Base-by-base conservation (phyloP, 352 stramenopile genomes). In the Phytophthora sp. region DNA sequence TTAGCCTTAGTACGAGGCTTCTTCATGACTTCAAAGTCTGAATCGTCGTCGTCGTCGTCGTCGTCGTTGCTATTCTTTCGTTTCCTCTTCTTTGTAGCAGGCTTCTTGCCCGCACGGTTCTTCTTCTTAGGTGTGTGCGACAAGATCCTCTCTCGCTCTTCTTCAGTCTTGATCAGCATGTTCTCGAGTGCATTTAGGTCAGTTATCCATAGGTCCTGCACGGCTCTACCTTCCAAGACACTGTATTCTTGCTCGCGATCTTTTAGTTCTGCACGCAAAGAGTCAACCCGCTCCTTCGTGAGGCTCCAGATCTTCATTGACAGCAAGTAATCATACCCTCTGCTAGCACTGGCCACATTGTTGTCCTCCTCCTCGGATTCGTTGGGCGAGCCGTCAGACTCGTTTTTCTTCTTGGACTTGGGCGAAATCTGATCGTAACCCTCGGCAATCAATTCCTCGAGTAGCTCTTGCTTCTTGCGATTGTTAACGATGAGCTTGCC, bases 301-400 rank as follows among this genome's bases (percentile, higher is more conserved):
- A 99, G 69, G 32, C 87, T 98, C 56, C 88, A 94, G 34, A 99
- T 79, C 45, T 96, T 95, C 92, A 99, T 98, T 41, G 89, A 98
- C 27, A 99, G 65, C 26, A 99, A 66, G 60, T 99, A 99, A 54
- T 99, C 91, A 61, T 97, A 99, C 41, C 92, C 89, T 53, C 68
- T 73, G 43, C 59, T 66, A 6, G 66, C 71, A 49, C 82, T 64
- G 1, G 63, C 55, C 18, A 53, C 45, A 31, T 72, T 76, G 5
- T 45, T 58, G 5, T 89, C 82, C 13, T 79, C 69, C 3, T 81
- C 76, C 2, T 92, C 80, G 3, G 82, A 79, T 13, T 93, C 82
- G 7, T 70, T 74, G n/a, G n/a, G n/a, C 9, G 79, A 71, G 3
- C 82, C 79, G 3, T 82, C 76, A 12, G 55, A 74, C 27, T 67